Conservation (phyloP, 306 rosid species). For the Glycine soja region DNA sequence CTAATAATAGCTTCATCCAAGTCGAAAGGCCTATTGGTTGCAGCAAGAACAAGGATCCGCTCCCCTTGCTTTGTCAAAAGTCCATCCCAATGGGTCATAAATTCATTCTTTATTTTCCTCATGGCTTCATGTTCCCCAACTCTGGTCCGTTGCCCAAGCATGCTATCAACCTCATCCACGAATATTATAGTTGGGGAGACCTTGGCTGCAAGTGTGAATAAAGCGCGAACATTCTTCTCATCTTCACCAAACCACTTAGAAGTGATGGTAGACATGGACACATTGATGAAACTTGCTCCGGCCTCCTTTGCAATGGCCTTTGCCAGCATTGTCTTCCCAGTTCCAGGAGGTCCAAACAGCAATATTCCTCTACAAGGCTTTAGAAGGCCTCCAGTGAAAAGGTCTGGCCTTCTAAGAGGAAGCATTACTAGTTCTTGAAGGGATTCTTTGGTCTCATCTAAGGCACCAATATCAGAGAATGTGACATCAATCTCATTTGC, state of each 20-base stretch:
- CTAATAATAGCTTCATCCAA: slow-evolving; percentile 97
- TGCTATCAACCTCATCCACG: slow-evolving; percentile 98
- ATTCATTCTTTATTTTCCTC: slow-evolving; percentile 97
- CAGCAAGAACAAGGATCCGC: slow-evolving; percentile 94
- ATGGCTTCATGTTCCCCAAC: slow-evolving; percentile 98
- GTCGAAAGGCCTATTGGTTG: slow-evolving; percentile 96
- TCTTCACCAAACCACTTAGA: slow-evolving; percentile 99
- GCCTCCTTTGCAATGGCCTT: slow-evolving; percentile 98
- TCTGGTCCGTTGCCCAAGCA: slow-evolving; percentile 96
- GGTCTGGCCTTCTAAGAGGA: slow-evolving; percentile 92
- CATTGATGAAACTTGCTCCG: slow-evolving; percentile 97
- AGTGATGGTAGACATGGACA: slow-evolving; percentile 97
- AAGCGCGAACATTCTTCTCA: slow-evolving; percentile 94
- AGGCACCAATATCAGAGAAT: slow-evolving; percentile 89
- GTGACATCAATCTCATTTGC: slow-evolving; percentile 80
- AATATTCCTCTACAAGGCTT: slow-evolving; percentile 97
- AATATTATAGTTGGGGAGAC: slow-evolving; percentile 96
- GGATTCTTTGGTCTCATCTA: slow-evolving; percentile 88
- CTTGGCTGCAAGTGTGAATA: slow-evolving; percentile 90
- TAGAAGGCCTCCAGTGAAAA: slow-evolving; percentile 90
- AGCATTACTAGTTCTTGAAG: slow-evolving; percentile 99
- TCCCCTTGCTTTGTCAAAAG: slow-evolving; percentile 80
- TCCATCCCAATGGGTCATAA: slow-evolving; percentile 96
- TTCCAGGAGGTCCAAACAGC: slow-evolving; percentile 95
- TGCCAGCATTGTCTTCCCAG: slow-evolving; percentile 98